Evolutionary conservation across 2,329 filamentous ascomycete genomes (phyloP), one percentile per base, ranked within the genome.

Genomic region (Davidsoniella virescens): DNA sequence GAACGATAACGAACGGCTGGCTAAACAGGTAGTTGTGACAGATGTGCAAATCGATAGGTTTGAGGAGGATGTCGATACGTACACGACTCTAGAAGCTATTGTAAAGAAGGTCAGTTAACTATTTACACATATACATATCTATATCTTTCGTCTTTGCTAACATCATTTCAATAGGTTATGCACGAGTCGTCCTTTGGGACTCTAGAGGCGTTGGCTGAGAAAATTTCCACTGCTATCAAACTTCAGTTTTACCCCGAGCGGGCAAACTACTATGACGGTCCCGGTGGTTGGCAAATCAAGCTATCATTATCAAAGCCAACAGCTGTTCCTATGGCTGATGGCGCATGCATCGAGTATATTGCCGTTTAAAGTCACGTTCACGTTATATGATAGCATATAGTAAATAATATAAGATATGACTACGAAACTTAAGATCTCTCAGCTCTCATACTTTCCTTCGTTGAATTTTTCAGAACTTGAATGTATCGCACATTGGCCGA

Each of bases 321-420:
- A 10, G 84, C 84, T 0, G 79, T 87, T 17, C 73, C 78, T 0
- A 75, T 82, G 57, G 84, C 84, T 2, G 82, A 86, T 55, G 80
- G 78, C 9, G 81, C 83, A 0, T 70, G 72, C 4, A 77, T 87
- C 5, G 80, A 86, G 61, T 54, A 50, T 38, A 46, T 50, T 25
- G 43, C 44, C 4, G 26, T 33, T 8, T 33, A 12, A 33, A 33
- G 26, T 33, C 26, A 33, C 10, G 26, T 33, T 12, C 26, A 33
- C 26, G 3, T 33, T 33, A 12, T 10, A 12, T 33, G 26, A 12
- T 12, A 10, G 26, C 7, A 33, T 33, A 33, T 33, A 33, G 26
- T 33, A 33, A 33, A 33, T 33, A 33, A 33, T 33, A 33, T 33
- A 8, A 33, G 26, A 33, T 33, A 33, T 8, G 26, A 33, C 26